Conservation (phyloP, 768 basidiomycete species). For the Cantharellus cinnabarinus region DNA sequence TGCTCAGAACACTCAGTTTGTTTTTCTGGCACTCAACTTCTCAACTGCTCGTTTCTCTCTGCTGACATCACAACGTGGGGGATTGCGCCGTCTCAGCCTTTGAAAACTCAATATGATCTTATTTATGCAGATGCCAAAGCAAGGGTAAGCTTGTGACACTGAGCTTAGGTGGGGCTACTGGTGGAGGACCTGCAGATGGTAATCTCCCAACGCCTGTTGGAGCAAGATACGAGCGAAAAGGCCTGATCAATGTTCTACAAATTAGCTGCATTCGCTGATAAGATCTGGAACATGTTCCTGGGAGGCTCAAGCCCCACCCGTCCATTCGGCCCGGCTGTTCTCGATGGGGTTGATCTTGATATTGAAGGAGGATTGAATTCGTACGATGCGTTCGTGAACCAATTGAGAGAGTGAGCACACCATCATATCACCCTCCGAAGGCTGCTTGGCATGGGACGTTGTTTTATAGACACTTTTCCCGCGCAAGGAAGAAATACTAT, state of each 20-base stretch:
- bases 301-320: conserved; percentile 40
- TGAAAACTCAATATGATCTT: not conserved
- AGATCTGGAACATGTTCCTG: conserved; percentile 51
- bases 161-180: conserved; percentile 37
- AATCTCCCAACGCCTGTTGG: not conserved
- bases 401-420: conserved; percentile 15
- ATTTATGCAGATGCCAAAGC: conserved; percentile 40
- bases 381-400: conserved; percentile 35
- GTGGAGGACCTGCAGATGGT: conserved; percentile 18
- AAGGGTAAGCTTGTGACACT: conserved; percentile 36
- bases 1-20: not conserved
- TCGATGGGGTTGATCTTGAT: conserved; percentile 59
- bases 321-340: conserved; percentile 49
- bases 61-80: conserved; percentile 42
- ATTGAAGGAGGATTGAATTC: conserved; percentile 38
- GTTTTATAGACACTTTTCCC: conserved; percentile 21
- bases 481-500: conserved; percentile 32
- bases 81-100: conserved; percentile 9
- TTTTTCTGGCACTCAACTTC: not conserved
- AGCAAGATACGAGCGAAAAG: conserved; percentile 33
- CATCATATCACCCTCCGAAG: too few species aligned
- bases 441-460: not conserved
- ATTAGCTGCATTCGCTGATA: conserved; percentile 3
- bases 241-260: conserved; percentile 22
- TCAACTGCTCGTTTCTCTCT: conserved; percentile 29